A percentile compares a stretch with the other conserved stretches of the same genome.
phyloP scores from a whole-genome alignment of 108 stramenopile genomes.

The Nitzschia putrida region DNA sequence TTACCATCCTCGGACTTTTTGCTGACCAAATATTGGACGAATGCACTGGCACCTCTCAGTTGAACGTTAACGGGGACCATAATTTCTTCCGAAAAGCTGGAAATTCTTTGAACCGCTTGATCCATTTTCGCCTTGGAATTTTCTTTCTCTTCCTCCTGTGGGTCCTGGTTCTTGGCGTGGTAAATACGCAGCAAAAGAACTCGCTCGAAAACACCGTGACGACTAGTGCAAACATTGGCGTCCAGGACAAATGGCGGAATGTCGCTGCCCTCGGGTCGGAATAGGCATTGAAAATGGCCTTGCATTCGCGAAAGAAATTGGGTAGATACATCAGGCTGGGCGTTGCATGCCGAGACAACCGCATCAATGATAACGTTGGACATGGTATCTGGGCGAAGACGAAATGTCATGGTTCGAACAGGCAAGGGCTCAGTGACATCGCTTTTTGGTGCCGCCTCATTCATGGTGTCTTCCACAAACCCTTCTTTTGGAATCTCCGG shows the following conservation, averaged over 20 bases:
- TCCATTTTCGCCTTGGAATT: background rate
- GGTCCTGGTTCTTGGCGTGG: background rate
- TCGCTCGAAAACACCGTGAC: constrained; percentile 5
- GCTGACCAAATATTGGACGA: constrained; percentile 3
- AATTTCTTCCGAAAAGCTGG: background rate
- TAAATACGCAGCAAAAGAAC: constrained; percentile 7
- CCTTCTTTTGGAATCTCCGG: background rate
- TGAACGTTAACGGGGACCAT: constrained; percentile 19
- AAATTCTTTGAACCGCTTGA: constrained; percentile 2
- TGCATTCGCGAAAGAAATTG: constrained; percentile 7
- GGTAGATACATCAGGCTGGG: background rate
- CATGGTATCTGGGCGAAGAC: constrained; percentile 8
- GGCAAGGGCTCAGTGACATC: background rate
- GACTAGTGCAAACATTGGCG: background rate
- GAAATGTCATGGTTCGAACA: constrained; percentile 14
- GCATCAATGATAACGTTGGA: constrained; percentile 14
- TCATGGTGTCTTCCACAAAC: background rate
- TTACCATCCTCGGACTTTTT: background rate
- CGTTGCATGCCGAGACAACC: background rate
- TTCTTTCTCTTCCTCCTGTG: background rate
- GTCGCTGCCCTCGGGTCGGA: background rate
- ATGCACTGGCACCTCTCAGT: constrained; percentile 1
- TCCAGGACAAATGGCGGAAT: constrained; percentile 2
- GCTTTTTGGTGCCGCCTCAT: background rate
- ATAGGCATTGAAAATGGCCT: constrained; percentile 10